Base-by-base conservation (phyloP, 352 stramenopile species). In the Pythium dissotocum region DNA sequence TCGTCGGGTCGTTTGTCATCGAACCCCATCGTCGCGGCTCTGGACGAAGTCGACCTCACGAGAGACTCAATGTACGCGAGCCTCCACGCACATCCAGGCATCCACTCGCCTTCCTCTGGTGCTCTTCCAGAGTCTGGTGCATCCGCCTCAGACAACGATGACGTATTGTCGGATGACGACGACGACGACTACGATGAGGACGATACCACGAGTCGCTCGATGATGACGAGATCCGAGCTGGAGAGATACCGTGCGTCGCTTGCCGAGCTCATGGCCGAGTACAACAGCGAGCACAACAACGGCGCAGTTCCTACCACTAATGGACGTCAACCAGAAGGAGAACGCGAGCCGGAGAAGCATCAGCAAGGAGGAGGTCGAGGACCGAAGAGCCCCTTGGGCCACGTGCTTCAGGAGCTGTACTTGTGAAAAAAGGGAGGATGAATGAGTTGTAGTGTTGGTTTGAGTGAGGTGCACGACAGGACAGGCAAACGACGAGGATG, bases 191-290 rank as follows among this genome's bases (percentile, higher is more conserved):
- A 58, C 28, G 58, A 63, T 18, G 57, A 60, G 7, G 58, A 26
- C 6, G 63, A 75, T 35, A 26, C 63, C 35, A 75, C 68, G 9
- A 75, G 62, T 38, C 69, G 69, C 5, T 59, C 58, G 6, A 75
- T 63, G 59, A 75, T 75, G 69, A 75, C 69, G 0, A 46, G 67
- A 33, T 69, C 72, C 9, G 77, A 82, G 58, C 66, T 82, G 13
- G 69, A 73, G 67, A 71, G 68, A 10, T 86, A 85, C 52, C 73
- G 73, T 30, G 75, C 83, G 32, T 89, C 82, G 36, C 67, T 87
- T 2, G 78, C 78, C 1, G 78, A 90, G 58, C 74, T 92, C 42
- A 78, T 92, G 70, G 87, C 84, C 0, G 80, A 89, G 62, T 88
- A 90, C 59, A 67, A 67, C 32, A 18, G 62, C 13, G 60, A 72